These are phyloP conservation scores for Acrocalymma vagum DNA, from an alignment of 2,329 filamentous ascomycete species.

Conservation along the genomic window DNA sequence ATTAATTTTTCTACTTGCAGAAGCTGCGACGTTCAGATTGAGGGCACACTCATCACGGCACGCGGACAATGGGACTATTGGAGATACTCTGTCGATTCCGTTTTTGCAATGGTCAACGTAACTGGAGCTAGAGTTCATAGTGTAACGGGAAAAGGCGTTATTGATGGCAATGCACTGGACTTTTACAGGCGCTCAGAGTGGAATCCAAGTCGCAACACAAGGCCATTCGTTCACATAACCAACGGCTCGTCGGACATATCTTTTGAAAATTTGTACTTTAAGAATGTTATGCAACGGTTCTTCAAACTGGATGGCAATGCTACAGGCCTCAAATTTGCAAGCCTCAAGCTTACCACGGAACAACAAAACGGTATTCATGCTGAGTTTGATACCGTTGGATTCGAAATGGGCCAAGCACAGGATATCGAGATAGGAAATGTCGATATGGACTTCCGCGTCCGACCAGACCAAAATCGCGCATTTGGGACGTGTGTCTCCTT, in stretches of 20 bases:
- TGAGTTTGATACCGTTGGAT: constrained; percentile 47
- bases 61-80: constrained; percentile 49
- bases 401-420: constrained; percentile 52
- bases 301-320: constrained; percentile 44
- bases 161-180: constrained; percentile 56
- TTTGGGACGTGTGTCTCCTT: constrained; percentile 49
- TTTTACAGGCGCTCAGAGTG: constrained; percentile 35
- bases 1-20: constrained; percentile 52
- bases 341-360: constrained; percentile 27
- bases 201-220: too few relatives aligned
- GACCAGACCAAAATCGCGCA: not conserved
- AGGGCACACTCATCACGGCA: constrained; percentile 53
- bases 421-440: constrained; percentile 51
- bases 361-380: constrained; percentile 19
- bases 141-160: constrained; percentile 50
- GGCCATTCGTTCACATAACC: constrained; percentile 53
- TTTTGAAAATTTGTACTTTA: constrained; percentile 48
- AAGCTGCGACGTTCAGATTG: constrained; percentile 55
- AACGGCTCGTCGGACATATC: constrained; percentile 46
- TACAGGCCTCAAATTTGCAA: constrained; percentile 45
- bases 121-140: constrained; percentile 51
- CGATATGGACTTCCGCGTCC: constrained; percentile 42
- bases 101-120: constrained; percentile 51
- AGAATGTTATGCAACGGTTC: constrained; percentile 58
- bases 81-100: constrained; percentile 48